Evolutionary conservation across 2,329 filamentous ascomycete genomes (phyloP).

Genomic region (Cladosporium sp.): DNA sequence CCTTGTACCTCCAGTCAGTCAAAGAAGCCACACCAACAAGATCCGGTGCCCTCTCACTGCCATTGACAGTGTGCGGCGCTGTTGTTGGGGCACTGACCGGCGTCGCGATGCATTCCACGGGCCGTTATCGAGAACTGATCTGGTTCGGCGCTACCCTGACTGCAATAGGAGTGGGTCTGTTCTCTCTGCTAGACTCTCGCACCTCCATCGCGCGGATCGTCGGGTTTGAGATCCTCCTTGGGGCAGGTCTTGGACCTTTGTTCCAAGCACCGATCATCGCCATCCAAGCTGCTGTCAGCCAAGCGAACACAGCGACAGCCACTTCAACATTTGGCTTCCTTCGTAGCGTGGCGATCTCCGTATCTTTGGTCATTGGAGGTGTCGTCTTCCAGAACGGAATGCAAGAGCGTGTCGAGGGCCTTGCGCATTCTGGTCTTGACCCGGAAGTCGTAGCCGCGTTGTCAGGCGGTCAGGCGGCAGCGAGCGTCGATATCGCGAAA

Average conservation of each 20-base stretch:
- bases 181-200: constrained; percentile 32
- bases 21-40: constrained; percentile 56
- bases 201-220: constrained; percentile 36
- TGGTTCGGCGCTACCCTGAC: constrained; percentile 38
- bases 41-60: constrained; percentile 42
- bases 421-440: neutral
- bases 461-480: neutral
- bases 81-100: constrained; percentile 27
- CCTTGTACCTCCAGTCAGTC: constrained; percentile 78
- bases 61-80: constrained; percentile 29
- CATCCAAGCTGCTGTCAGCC: constrained; percentile 59
- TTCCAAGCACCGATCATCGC: constrained; percentile 67
- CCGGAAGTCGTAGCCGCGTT: neutral
- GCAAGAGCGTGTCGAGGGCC: neutral
- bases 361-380: constrained; percentile 70
- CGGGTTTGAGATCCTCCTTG: constrained; percentile 57
- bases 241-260: constrained; percentile 61
- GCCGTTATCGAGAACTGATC: constrained; percentile 49
- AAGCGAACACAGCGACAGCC: constrained; percentile 61
- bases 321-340: constrained; percentile 65
- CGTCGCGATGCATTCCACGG: constrained; percentile 42
- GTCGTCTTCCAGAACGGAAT: constrained; percentile 67
- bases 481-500: neutral
- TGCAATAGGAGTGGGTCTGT: constrained; percentile 35
- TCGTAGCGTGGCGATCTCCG: constrained; percentile 63